Evolutionary conservation across 176 grass and related monocot species (phyloP).

Genomic region (Guadua angustifolia): DNA sequence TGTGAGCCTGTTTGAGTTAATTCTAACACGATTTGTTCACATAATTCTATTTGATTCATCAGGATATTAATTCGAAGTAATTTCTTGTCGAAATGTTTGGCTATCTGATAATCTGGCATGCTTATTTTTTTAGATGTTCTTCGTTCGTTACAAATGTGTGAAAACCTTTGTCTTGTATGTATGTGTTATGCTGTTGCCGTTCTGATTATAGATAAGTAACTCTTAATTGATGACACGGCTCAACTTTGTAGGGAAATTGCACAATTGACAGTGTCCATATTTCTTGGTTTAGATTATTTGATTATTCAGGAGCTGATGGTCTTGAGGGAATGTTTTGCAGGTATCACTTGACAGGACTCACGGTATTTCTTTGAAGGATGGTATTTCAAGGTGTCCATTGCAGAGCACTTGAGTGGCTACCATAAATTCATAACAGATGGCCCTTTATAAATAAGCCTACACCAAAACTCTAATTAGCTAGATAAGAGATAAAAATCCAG

Average conservation of each 20-base stretch:
- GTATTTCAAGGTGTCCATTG: slow-evolving; percentile 96
- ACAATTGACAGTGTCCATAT: neutral
- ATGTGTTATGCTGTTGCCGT: neutral
- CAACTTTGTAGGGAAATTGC: neutral
- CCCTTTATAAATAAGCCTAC: too few relatives aligned
- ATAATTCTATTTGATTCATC: neutral
- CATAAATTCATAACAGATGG: too few relatives aligned
- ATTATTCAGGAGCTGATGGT: neutral
- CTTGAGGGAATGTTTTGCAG: slow-evolving; percentile 40
- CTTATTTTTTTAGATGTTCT: neutral
- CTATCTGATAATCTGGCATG: neutral
- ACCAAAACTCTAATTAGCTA: too few relatives aligned
- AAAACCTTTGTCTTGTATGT: neutral
- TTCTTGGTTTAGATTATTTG: neutral
- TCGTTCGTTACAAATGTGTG: slow-evolving; percentile 10
- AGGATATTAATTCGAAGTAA: neutral
- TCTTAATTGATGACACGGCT: neutral
- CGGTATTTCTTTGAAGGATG: slow-evolving; percentile 86
- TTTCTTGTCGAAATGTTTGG: neutral
- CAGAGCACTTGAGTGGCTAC: too few relatives aligned
- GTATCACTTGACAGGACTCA: slow-evolving; percentile 84
- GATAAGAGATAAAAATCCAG: too few relatives aligned
- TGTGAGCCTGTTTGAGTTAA: neutral
- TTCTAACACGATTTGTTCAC: neutral
- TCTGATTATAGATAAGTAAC: neutral